phyloP scores from a whole-genome alignment of 179 eudicot species.

The Beta corolliflora region DNA sequence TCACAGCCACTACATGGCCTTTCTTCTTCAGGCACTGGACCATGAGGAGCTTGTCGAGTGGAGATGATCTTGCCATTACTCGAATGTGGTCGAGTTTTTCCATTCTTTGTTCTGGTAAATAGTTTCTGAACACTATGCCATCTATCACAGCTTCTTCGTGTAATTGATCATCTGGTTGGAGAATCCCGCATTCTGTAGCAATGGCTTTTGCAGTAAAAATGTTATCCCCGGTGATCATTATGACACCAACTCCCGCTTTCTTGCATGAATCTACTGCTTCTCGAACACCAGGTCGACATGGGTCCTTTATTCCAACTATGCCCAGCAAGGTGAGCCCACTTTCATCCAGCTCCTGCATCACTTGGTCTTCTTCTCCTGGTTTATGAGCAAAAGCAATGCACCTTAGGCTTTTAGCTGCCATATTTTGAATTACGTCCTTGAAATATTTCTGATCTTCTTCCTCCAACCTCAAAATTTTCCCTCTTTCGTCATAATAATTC shows the following conservation, averaged over 20 bases:
- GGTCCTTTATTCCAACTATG: conserved; percentile 50
- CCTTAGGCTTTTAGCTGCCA: conserved; percentile 62
- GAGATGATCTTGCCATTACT: conserved; percentile 58
- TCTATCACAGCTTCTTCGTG: conserved; percentile 38
- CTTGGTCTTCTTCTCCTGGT: conserved; percentile 20
- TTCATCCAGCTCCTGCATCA: conserved; percentile 22
- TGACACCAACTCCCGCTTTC: conserved; percentile 47
- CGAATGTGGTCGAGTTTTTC: conserved; percentile 38
- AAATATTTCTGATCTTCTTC: conserved; percentile 27
- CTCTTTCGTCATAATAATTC: conserved; percentile 39
- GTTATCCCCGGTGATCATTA: conserved; percentile 57
- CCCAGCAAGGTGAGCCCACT: conserved; percentile 38
- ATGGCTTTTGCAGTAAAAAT: conserved; percentile 53
- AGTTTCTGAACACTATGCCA: conserved; percentile 46
- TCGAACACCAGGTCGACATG: conserved; percentile 50
- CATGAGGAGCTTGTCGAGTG: conserved; percentile 55
- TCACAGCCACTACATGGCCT: conserved; percentile 58
- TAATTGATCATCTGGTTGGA: conserved; percentile 19
- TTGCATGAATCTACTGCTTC: conserved; percentile 45
- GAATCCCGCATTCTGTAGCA: conserved; percentile 52
- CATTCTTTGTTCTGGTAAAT: conserved; percentile 45
- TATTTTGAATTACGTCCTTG: conserved; percentile 39
- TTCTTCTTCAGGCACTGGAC: conserved; percentile 45
- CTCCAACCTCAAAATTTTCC: conserved; percentile 32
- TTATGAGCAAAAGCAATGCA: conserved; percentile 66